Evolutionary conservation across 179 eudicot species (phyloP).

Genomic region (Camellia oleifera): DNA sequence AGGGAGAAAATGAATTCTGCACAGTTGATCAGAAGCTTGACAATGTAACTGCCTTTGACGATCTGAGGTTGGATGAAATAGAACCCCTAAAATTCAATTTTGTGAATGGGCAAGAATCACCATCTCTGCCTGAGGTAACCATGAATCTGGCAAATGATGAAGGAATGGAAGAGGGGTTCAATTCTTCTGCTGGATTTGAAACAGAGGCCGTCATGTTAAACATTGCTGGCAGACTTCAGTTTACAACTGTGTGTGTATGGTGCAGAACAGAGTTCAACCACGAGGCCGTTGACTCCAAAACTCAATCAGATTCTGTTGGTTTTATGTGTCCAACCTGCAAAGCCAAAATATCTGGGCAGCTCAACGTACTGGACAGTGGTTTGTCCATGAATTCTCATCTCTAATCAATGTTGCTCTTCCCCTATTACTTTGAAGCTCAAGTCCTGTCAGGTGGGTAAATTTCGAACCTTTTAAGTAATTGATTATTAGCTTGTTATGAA

Average conservation of each 20-base stretch:
- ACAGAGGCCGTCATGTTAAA: constrained; percentile 17
- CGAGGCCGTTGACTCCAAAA: constrained; percentile 41
- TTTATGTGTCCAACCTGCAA: constrained; percentile 78
- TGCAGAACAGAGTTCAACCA: constrained; percentile 54
- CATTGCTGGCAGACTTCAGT: constrained; percentile 18
- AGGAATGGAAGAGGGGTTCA: constrained; percentile 31
- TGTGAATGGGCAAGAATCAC: constrained; percentile 36
- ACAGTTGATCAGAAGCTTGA: constrained; percentile 41
- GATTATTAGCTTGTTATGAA: background rate
- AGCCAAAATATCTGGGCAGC: constrained; percentile 61
- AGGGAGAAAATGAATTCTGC: constrained; percentile 42
- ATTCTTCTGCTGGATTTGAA: constrained; percentile 21
- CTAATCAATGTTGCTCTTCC: constrained; percentile 16
- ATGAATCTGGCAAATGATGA: constrained; percentile 33
- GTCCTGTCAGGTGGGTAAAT: constrained; percentile 4
- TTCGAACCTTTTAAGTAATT: background rate
- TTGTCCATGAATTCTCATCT: constrained; percentile 34
- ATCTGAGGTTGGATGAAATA: constrained; percentile 48
- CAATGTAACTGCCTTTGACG: constrained; percentile 35
- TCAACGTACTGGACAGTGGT: constrained; percentile 36
- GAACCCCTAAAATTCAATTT: constrained; percentile 45
- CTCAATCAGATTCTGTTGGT: constrained; percentile 68
- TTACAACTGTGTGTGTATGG: constrained; percentile 62
- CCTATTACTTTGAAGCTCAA: background rate
- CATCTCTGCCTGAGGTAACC: constrained; percentile 39